Conservation (phyloP, 306 rosid species). For the Inga laurina region DNA sequence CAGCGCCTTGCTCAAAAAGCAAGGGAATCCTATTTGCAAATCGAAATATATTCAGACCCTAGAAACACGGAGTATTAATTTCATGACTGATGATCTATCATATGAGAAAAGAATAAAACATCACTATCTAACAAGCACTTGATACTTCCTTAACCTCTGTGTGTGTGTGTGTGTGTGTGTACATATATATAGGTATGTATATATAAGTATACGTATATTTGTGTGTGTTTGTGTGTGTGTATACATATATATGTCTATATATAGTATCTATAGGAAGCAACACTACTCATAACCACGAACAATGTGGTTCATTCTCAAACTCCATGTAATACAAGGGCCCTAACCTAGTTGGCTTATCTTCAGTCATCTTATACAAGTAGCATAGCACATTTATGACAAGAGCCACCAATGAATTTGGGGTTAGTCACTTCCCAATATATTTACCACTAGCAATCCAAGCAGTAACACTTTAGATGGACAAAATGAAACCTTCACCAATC, state of each 20-base stretch:
- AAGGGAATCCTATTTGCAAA: slow-evolving; percentile 99
- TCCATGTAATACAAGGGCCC: neutral
- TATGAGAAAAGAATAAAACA: slow-evolving; percentile 28
- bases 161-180: no score
- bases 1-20: slow-evolving; percentile 99
- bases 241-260: neutral
- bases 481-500: neutral
- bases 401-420: neutral
- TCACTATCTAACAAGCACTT: slow-evolving; percentile 30
- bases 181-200: no score
- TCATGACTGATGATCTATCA: slow-evolving; percentile 23
- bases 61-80: slow-evolving; percentile 33
- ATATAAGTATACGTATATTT: no score
- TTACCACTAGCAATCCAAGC: neutral
- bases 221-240: neutral
- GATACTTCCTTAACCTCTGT: neutral
- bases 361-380: neutral
- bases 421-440: neutral
- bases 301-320: neutral
- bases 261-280: neutral
- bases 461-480: neutral
- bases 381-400: neutral
- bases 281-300: neutral
- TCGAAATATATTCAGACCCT: slow-evolving; percentile 95
- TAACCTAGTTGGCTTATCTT: neutral